Evolutionary conservation across 257 asterid genomes (phyloP).

Genomic region (Solanum arcanum): DNA sequence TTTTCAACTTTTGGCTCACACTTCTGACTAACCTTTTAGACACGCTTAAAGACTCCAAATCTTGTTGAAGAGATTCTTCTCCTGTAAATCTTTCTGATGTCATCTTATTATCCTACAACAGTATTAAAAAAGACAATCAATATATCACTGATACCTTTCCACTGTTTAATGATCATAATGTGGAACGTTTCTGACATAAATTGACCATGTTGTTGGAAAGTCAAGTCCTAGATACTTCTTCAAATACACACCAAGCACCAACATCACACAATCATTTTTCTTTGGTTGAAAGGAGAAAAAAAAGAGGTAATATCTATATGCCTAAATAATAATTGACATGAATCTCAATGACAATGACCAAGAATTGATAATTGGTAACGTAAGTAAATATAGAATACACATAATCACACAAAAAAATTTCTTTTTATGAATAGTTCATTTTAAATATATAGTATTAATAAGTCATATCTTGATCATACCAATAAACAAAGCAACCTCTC

Average conservation of each 20-base stretch:
- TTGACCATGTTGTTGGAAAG: conserved; percentile 1
- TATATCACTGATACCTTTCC: conserved; percentile 2
- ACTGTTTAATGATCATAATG: not conserved
- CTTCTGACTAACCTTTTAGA: conserved; percentile 62
- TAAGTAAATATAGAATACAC: not conserved
- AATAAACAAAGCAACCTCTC: not conserved
- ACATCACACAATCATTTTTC: not conserved
- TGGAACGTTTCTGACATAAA: conserved; percentile 15
- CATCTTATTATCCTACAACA: conserved; percentile 22
- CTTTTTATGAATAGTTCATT: not conserved
- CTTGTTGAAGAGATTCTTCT: conserved; percentile 35
- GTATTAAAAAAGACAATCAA: not conserved
- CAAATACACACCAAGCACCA: not conserved
- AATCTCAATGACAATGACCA: not conserved
- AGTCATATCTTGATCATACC: not conserved
- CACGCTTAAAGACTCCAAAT: conserved; percentile 47
- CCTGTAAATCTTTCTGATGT: conserved; percentile 27
- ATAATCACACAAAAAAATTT: not conserved
- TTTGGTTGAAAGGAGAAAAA: not conserved
- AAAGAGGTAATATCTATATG: not conserved
- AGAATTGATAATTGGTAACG: not conserved
- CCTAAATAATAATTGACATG: not conserved
- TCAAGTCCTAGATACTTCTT: not conserved
- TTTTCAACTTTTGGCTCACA: conserved; percentile 71
- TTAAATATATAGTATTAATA: not conserved